Percentiles rank a stretch among this genome's conserved stretches.
Conservation (phyloP, 1,139 yeast species). For the Saccharomyces hybrid region DNA sequence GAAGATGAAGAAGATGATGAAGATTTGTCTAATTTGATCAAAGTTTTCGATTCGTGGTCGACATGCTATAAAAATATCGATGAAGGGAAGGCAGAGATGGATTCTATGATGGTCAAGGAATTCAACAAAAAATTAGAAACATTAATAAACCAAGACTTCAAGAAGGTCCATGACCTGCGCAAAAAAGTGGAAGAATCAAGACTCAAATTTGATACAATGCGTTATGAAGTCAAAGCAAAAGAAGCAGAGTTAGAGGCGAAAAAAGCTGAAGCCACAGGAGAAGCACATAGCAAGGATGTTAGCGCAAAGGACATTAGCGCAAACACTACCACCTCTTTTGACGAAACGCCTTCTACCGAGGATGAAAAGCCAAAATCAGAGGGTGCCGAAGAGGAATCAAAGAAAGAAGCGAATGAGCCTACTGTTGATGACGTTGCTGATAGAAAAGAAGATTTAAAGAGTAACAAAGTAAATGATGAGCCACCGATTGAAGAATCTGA, state of each 20-base stretch:
- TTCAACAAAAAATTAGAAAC: conserved; percentile 48
- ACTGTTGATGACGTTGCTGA: background rate
- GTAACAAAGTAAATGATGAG: background rate
- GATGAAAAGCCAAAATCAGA: background rate
- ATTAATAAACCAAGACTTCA: conserved; percentile 49
- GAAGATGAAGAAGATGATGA: conserved; percentile 30
- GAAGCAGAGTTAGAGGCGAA: conserved; percentile 16
- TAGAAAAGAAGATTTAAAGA: background rate
- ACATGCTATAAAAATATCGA: conserved; percentile 50
- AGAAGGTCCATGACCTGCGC: conserved; percentile 53
- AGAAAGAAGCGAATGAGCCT: background rate
- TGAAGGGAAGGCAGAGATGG: conserved; percentile 43
- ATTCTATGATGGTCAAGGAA: conserved; percentile 47
- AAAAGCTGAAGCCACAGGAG: conserved; percentile 4
- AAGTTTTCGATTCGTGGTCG: conserved; percentile 35
- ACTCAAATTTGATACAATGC: conserved; percentile 58
- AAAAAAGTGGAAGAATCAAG: conserved; percentile 63
- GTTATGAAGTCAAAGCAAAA: conserved; percentile 42
- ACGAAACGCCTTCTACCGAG: background rate
- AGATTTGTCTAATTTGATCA: conserved; percentile 20
- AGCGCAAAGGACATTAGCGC: background rate
- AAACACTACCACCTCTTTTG: background rate
- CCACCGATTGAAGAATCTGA: conserved; percentile 6
- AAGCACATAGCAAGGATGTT: background rate
- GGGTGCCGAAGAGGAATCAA: background rate